phyloP scores from a whole-genome alignment of 352 stramenopile species.

The Discostella stelligera region DNA sequence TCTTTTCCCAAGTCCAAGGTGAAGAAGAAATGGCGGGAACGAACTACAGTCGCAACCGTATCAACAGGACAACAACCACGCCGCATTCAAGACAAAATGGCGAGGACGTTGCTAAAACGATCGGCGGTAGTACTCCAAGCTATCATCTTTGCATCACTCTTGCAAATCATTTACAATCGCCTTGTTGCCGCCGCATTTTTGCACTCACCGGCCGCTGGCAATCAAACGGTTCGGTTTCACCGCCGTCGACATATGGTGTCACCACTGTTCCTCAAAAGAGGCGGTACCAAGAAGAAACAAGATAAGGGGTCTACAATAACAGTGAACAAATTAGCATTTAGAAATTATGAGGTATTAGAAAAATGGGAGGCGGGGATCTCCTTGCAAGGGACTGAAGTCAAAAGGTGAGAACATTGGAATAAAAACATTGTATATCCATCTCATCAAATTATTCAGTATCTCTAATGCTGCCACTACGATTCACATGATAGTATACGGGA shows the following conservation, averaged over 20 bases:
- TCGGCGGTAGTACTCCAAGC: background rate
- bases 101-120: slow-evolving; percentile 12
- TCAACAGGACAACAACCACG: too few relatives aligned
- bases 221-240: slow-evolving; percentile 1
- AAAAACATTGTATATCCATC: background rate
- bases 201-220: background rate
- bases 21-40: too few relatives aligned
- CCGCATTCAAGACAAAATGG: too few relatives aligned
- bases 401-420: slow-evolving; percentile 33
- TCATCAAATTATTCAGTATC: slow-evolving; percentile 7
- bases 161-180: background rate
- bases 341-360: slow-evolving; percentile 70
- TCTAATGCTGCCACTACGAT: background rate
- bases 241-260: background rate
- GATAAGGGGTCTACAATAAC: slow-evolving; percentile 41
- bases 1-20: too few relatives aligned
- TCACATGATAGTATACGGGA: slow-evolving; percentile 51
- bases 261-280: slow-evolving; percentile 35
- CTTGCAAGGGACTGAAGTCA: slow-evolving; percentile 73
- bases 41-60: too few relatives aligned
- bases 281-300: slow-evolving; percentile 55
- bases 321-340: slow-evolving; percentile 48
- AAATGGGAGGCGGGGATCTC: slow-evolving; percentile 74
- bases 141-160: slow-evolving; percentile 9
- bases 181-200: slow-evolving; percentile 5